Conservation (phyloP, 2,329 filamentous ascomycete species). For the Stagonosporopsis rhizophila region DNA sequence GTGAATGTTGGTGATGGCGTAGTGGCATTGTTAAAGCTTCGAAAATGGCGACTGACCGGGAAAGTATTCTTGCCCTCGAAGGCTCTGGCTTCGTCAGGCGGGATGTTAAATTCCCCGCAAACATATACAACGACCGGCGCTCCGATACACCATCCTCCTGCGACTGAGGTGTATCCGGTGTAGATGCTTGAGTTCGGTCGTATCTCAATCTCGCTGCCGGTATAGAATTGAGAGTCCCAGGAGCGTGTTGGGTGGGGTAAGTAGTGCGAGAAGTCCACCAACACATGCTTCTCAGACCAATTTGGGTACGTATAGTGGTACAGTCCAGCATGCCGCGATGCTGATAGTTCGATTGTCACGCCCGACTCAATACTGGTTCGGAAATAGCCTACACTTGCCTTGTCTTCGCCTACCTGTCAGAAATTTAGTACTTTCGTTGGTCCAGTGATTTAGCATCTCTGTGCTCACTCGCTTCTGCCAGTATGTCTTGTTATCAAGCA, state of each 20-base stretch:
- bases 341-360: slow-evolving; percentile 45
- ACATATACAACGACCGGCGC: slow-evolving; percentile 46
- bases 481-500: slow-evolving; percentile 53
- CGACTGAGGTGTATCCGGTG: slow-evolving; percentile 45
- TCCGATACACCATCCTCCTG: slow-evolving; percentile 48
- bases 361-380: slow-evolving; percentile 46
- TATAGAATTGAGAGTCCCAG: slow-evolving; percentile 49
- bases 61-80: slow-evolving; percentile 50
- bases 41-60: slow-evolving; percentile 43
- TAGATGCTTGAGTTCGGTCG: slow-evolving; percentile 39
- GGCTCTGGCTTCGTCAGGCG: slow-evolving; percentile 31
- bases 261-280: slow-evolving; percentile 59
- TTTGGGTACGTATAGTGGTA: slow-evolving; percentile 49
- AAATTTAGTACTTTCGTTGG: neutral
- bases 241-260: slow-evolving; percentile 42
- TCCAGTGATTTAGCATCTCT: too few relatives aligned
- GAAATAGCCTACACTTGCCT: slow-evolving; percentile 49
- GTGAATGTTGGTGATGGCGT: slow-evolving; percentile 41
- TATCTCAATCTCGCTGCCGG: slow-evolving; percentile 45
- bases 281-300: slow-evolving; percentile 49
- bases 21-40: slow-evolving; percentile 40
- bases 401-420: slow-evolving; percentile 35
- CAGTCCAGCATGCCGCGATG: slow-evolving; percentile 48
- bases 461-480: slow-evolving; percentile 45
- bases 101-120: slow-evolving; percentile 44